Conservation (phyloP, 148 eudicot species). For the Euryodendron excelsum region DNA sequence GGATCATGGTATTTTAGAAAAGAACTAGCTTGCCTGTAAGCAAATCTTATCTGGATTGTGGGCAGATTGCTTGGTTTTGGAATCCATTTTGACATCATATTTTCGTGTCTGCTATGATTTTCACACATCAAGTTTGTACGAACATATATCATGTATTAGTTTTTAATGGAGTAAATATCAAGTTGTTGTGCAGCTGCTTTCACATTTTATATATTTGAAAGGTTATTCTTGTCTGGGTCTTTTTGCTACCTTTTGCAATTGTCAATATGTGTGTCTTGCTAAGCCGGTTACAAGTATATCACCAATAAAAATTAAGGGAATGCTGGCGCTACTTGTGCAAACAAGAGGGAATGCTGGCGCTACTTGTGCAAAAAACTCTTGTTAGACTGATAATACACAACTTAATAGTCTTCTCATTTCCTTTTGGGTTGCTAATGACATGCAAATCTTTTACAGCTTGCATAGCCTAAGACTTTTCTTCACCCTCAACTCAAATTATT, state of each 20-base stretch:
- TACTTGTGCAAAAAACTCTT: neutral
- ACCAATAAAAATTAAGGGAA: neutral
- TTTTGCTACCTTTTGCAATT: neutral
- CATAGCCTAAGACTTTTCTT: neutral
- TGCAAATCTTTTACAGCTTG: neutral
- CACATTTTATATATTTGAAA: conserved; percentile 1
- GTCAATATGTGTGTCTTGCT: neutral
- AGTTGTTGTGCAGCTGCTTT: conserved; percentile 10
- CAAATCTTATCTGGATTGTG: conserved; percentile 16
- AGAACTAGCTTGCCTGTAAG: conserved; percentile 19
- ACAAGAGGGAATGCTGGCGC: too few species aligned
- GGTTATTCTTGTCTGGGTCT: neutral
- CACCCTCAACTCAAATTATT: neutral
- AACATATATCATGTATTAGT: neutral
- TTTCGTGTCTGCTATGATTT: neutral
- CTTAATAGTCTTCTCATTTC: neutral
- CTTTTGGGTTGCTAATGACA: neutral
- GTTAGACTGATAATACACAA: neutral
- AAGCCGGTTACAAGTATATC: neutral
- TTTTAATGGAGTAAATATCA: neutral
- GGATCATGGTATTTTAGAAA: conserved; percentile 6
- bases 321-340: too few species aligned
- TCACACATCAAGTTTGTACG: neutral
- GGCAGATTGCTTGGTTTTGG: conserved; percentile 8
- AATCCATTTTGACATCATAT: neutral